Evolutionary conservation across 139 green algal genomes (phyloP).

Genomic region (Ettlia oleoabundans): DNA sequence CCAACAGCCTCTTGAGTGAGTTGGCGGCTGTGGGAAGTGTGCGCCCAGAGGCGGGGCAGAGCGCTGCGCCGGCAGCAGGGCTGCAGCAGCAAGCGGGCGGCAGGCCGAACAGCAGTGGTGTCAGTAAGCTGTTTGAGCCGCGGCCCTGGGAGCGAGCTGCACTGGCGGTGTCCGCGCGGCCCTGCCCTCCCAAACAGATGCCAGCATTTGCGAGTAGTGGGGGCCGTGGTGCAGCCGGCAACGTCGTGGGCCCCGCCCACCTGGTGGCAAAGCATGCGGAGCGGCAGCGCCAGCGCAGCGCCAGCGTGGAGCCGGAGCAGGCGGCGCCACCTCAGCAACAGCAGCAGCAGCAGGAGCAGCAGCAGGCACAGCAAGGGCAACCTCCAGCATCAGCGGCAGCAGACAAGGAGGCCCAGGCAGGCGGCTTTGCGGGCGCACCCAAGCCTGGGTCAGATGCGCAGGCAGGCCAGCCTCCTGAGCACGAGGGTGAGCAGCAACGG

Average conservation of each 20-base stretch:
- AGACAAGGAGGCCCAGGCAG: background rate
- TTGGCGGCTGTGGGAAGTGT: background rate
- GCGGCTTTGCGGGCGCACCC: too few species aligned
- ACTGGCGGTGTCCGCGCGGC: background rate
- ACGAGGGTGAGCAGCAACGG: constrained; percentile 1
- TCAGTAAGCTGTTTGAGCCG: background rate
- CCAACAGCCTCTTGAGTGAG: background rate
- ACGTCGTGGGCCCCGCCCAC: constrained; percentile 38
- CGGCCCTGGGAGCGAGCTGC: constrained; percentile 22
- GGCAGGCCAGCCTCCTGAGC: background rate
- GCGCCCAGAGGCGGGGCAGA: too few species aligned
- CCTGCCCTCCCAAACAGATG: background rate
- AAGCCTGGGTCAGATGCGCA: too few species aligned
- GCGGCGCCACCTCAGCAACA: background rate
- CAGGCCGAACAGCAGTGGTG: background rate
- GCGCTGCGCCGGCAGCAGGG: background rate
- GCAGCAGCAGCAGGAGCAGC: constrained; percentile 30
- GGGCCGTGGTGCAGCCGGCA: background rate
- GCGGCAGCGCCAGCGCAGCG: constrained; percentile 17
- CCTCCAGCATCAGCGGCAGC: background rate
- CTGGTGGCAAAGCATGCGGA: constrained; percentile 52
- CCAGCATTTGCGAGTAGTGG: background rate
- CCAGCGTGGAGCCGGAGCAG: constrained; percentile 11
- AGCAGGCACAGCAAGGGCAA: constrained; percentile 27
- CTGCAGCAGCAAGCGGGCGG: background rate